These are phyloP conservation scores for Fusarium subglutinans DNA, from an alignment of 2,329 filamentous ascomycete species.

Conservation along the genomic window DNA sequence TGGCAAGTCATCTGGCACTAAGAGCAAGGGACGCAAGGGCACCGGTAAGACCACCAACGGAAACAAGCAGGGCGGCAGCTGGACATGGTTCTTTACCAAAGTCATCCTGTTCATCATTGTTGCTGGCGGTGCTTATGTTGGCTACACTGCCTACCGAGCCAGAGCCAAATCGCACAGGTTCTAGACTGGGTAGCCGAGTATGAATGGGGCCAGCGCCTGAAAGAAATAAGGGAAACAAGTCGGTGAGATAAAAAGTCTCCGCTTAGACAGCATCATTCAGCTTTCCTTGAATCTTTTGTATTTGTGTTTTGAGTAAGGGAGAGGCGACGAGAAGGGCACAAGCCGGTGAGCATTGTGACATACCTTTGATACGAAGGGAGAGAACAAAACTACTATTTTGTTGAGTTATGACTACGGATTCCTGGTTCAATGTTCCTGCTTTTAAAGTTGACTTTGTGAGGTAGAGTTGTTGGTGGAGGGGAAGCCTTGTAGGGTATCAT, in stretches of 20 bases:
- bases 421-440: not conserved
- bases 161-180: constrained; percentile 69
- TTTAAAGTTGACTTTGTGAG: not conserved
- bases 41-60: constrained; percentile 47
- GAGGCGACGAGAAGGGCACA: constrained; percentile 15
- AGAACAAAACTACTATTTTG: constrained; percentile 12
- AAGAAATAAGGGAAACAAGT: not conserved
- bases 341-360: constrained; percentile 20
- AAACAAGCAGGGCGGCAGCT: constrained; percentile 59
- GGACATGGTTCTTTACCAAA: constrained; percentile 79
- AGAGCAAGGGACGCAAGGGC: constrained; percentile 49
- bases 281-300: constrained; percentile 23
- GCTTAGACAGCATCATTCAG: constrained; percentile 20
- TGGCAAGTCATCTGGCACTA: constrained; percentile 49
- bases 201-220: not conserved
- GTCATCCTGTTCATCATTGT: constrained; percentile 77
- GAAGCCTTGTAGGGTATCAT: not conserved
- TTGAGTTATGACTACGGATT: not conserved
- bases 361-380: constrained; percentile 6
- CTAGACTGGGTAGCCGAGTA: constrained; percentile 45
- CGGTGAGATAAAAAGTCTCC: constrained; percentile 13
- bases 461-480: not conserved
- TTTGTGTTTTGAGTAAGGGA: constrained; percentile 29
- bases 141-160: constrained; percentile 83
- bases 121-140: constrained; percentile 80